Evolutionary conservation across 1,284 basidiomycete species (phyloP).

Genomic region (Moesziomyces sp.): DNA sequence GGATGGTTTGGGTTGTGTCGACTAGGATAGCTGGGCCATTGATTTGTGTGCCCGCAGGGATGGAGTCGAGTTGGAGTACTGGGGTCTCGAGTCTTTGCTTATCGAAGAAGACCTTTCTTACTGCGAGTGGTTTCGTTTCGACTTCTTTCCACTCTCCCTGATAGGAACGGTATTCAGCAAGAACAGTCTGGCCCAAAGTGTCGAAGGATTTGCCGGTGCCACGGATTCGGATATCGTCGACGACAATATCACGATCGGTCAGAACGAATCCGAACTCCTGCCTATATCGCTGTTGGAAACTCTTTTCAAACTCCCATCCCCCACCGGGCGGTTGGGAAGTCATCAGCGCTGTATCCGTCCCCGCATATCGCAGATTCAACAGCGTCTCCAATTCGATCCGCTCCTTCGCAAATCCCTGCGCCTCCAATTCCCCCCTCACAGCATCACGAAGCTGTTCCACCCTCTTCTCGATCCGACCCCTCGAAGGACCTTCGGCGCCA

Average conservation of each 20-base stretch:
- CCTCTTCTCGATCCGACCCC: constrained; percentile 29
- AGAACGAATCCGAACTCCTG: constrained; percentile 86
- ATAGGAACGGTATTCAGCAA: constrained; percentile 71
- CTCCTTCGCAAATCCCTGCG: constrained; percentile 81
- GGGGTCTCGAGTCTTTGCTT: constrained; percentile 79
- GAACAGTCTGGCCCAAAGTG: constrained; percentile 81
- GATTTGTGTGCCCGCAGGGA: constrained; percentile 78
- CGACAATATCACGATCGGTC: constrained; percentile 79
- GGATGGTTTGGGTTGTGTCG: constrained; percentile 90
- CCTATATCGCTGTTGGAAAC: constrained; percentile 73
- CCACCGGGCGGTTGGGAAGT: constrained; percentile 75
- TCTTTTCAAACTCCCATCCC: constrained; percentile 79
- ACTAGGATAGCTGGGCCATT: constrained; percentile 88
- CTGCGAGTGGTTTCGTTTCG: constrained; percentile 66
- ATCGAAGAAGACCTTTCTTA: constrained; percentile 80
- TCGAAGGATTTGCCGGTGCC: constrained; percentile 88
- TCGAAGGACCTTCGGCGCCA: constrained; percentile 7
- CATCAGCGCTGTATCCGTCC: constrained; percentile 92
- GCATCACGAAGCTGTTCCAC: constrained; percentile 72
- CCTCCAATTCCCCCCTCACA: constrained; percentile 75
- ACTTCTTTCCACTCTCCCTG: too few relatives aligned
- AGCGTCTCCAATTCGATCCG: constrained; percentile 81
- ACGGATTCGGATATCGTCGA: constrained; percentile 88
- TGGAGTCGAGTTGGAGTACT: constrained; percentile 77
- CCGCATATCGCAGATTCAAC: constrained; percentile 74